A percentile compares a stretch with the other conserved stretches of the same genome.
Conservation (phyloP, 2,329 filamentous ascomycete genomes). For the Claviceps digitariae region DNA sequence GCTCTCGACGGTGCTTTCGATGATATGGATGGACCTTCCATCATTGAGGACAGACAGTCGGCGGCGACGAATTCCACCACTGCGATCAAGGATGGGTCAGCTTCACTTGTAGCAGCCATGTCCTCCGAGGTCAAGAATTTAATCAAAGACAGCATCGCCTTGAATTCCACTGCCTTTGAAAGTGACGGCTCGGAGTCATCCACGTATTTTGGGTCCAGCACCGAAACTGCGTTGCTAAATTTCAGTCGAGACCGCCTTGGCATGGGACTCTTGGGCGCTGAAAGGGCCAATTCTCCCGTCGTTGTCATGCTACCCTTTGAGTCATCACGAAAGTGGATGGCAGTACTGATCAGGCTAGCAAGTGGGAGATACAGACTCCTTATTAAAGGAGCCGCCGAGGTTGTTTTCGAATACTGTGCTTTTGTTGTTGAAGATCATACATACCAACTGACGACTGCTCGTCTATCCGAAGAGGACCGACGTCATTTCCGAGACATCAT, state of each 20-base stretch:
- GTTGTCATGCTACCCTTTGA: constrained; percentile 40
- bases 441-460: constrained; percentile 14
- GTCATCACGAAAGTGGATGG: constrained; percentile 43
- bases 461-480: constrained; percentile 19
- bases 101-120: constrained; percentile 17
- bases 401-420: constrained; percentile 33
- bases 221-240: constrained; percentile 38
- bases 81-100: constrained; percentile 15
- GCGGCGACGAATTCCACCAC: constrained; percentile 11
- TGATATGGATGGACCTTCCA: constrained; percentile 16
- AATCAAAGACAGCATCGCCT: constrained; percentile 26
- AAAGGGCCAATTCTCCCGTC: constrained; percentile 31
- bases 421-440: constrained; percentile 31
- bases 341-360: constrained; percentile 33
- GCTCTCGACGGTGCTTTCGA: constrained; percentile 27
- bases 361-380: constrained; percentile 34
- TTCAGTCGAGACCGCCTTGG: constrained; percentile 36
- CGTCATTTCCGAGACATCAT: constrained; percentile 21
- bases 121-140: constrained; percentile 21
- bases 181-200: constrained; percentile 22
- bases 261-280: constrained; percentile 30
- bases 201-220: constrained; percentile 39
- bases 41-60: constrained; percentile 9
- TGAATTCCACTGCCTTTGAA: constrained; percentile 43
- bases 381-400: constrained; percentile 45